A percentile compares a stretch with the other conserved stretches of the same genome.
These are phyloP conservation scores for Cnidoscolus chayamansa DNA, from an alignment of 441 rosid genomes.

Conservation along the genomic window DNA sequence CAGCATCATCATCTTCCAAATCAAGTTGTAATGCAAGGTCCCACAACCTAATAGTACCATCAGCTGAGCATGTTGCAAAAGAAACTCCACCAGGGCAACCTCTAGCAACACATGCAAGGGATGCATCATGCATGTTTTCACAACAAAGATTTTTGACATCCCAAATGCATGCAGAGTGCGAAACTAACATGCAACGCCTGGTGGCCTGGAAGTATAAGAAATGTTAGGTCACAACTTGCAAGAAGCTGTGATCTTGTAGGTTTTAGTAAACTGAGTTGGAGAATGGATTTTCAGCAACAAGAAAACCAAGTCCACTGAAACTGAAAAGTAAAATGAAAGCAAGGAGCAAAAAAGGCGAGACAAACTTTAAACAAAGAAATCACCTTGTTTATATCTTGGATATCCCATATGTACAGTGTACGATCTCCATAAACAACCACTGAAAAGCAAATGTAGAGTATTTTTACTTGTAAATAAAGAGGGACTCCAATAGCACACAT, in stretches of 20 bases:
- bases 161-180: constrained; percentile 83
- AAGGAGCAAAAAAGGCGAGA: constrained; percentile 11
- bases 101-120: constrained; percentile 68
- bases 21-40: constrained; percentile 61
- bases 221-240: constrained; percentile 14
- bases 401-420: constrained; percentile 73
- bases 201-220: constrained; percentile 50
- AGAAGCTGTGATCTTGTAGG: constrained; percentile 20
- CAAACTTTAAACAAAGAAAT: constrained; percentile 15
- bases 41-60: constrained; percentile 84
- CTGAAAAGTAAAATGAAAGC: constrained; percentile 3
- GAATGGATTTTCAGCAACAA: constrained; percentile 14
- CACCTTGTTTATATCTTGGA: constrained; percentile 66
- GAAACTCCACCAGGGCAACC: constrained; percentile 86
- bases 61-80: constrained; percentile 86
- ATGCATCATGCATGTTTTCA: constrained; percentile 69
- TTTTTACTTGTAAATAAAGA: constrained; percentile 18
- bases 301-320: constrained; percentile 1
- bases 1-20: constrained; percentile 32
- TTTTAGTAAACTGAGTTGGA: constrained; percentile 19
- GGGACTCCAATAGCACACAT: constrained; percentile 9
- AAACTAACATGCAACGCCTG: constrained; percentile 57
- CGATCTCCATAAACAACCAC: constrained; percentile 78
- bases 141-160: constrained; percentile 81
- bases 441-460: constrained; percentile 32